A percentile compares a stretch with the other conserved stretches of the same genome.
Evolutionary conservation across 352 stramenopile genomes (phyloP).

Genomic region (Phytophthora tubulina): DNA sequence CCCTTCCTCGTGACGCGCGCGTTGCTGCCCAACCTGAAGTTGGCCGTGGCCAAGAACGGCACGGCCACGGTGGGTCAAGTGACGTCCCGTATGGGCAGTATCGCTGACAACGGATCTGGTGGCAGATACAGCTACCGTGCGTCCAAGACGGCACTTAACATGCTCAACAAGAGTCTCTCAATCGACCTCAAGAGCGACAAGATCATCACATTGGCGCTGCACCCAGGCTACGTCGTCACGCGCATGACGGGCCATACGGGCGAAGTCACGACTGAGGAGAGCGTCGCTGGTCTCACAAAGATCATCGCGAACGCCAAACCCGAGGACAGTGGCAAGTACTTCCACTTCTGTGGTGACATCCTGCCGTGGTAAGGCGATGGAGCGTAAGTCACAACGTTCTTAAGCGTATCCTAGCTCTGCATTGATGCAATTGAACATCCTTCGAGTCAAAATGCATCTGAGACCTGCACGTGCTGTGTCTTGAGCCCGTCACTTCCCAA

Average conservation of each 20-base stretch:
- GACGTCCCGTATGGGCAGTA: slow-evolving; percentile 59
- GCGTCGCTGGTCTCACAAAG: slow-evolving; percentile 49
- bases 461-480: too few species aligned
- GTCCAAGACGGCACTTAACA: slow-evolving; percentile 81
- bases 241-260: slow-evolving; percentile 55
- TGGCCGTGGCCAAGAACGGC: slow-evolving; percentile 39
- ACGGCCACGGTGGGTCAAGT: slow-evolving; percentile 57
- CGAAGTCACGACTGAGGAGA: slow-evolving; percentile 45
- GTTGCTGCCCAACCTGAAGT: slow-evolving; percentile 46
- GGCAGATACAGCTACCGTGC: slow-evolving; percentile 72
- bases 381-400: background rate
- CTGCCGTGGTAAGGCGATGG: slow-evolving; percentile 48
- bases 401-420: too few species aligned
- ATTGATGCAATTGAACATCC: background rate
- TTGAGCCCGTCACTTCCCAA: too few species aligned
- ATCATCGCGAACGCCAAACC: slow-evolving; percentile 49
- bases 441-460: background rate
- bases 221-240: slow-evolving; percentile 66
- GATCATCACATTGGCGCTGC: slow-evolving; percentile 56
- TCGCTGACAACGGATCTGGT: slow-evolving; percentile 44
- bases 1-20: too few species aligned
- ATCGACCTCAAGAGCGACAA: slow-evolving; percentile 59
- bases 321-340: slow-evolving; percentile 58
- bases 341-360: slow-evolving; percentile 45
- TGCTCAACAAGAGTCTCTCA: slow-evolving; percentile 59